Base-by-base conservation (phyloP, 306 rosid species). In the Myrica gale region DNA sequence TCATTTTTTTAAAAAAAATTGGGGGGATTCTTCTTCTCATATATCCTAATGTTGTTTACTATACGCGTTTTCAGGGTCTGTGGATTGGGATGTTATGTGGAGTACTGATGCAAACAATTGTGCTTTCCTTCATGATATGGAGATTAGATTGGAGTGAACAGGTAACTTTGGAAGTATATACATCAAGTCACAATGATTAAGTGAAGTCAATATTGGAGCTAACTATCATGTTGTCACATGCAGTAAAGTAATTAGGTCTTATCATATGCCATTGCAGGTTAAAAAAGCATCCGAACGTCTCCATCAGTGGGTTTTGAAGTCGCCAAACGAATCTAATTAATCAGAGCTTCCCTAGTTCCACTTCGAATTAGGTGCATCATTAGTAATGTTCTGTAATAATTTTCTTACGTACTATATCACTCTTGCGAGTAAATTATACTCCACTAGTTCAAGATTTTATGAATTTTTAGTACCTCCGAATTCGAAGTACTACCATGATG, bases 41-140 rank as follows among this genome's bases (percentile, higher is more conserved):
- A 21, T 39, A 66, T 42, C 4, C 15, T 41, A 9, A 41, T 17
- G 15, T 4, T 37, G n/a, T 17, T 65, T 41, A 37, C 3, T 62
- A 12, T 37, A n/a, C 41, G 41, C 41, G 41, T 52, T 21, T 68
- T 9, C 19, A 77, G 80, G 80, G 80, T 42, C 32, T 69, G 32
- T 77, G 80, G 80, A 57, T 77, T 5, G 80, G 80, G 20, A 54
- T 77, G 80, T 69, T 77, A 19, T 56, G 68, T 56, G 80, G 80
- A 45, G 80, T 69, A 57, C 12, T 77, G 26, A n/a, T 60, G 53
- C 80, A 69, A 32, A 53, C 80, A 21, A 11, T 44, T 45, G 68
- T 56, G 21, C 80, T 77, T 69, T 2, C 23, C 12, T 13, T 54
- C 26, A 55, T 77, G 12, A 56, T 71, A 17, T 77, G 69, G 69